These are phyloP conservation scores for Ampelocalamus luodianensis DNA, from an alignment of 176 grass and related monocot genomes.

Conservation along the genomic window DNA sequence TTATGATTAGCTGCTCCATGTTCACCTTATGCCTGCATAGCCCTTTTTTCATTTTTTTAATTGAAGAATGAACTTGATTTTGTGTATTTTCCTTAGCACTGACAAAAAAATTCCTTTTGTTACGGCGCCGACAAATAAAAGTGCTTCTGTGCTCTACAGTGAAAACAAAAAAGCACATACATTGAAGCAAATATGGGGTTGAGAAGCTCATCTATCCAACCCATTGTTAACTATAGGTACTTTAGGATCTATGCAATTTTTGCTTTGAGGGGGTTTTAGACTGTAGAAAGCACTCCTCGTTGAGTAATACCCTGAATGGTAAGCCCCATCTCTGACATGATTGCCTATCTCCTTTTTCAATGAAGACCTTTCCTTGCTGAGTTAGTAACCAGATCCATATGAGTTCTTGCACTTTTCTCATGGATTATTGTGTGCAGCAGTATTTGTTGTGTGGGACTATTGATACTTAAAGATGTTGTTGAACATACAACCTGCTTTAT, in stretches of 20 bases:
- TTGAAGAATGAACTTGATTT: not conserved
- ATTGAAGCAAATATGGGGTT: not conserved
- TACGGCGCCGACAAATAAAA: not conserved
- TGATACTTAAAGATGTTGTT: slow-evolving; percentile 27
- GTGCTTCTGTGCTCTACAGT: not conserved
- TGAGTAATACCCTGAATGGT: slow-evolving; percentile 18
- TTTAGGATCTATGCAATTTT: slow-evolving; percentile 14
- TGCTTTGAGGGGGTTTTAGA: not conserved
- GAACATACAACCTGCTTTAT: slow-evolving; percentile 42
- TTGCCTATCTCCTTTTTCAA: not conserved
- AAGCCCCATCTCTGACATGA: slow-evolving; percentile 20
- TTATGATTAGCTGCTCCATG: slow-evolving; percentile 30
- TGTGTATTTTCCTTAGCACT: not conserved
- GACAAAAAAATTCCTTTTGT: not conserved
- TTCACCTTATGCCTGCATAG: slow-evolving; percentile 30
- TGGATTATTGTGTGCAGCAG: slow-evolving; percentile 35
- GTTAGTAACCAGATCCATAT: slow-evolving; percentile 35
- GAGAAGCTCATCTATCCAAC: not conserved
- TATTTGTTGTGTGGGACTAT: slow-evolving; percentile 19
- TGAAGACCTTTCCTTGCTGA: slow-evolving; percentile 26
- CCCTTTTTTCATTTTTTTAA: not conserved
- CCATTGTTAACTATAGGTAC: not conserved
- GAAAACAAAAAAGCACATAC: not conserved
- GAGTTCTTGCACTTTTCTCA: slow-evolving; percentile 25
- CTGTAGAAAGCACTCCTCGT: not conserved